Percentiles rank a stretch among this genome's conserved stretches.
Evolutionary conservation across 495 filamentous ascomycete species (phyloP).

Genomic region (Penicillium argentinense): DNA sequence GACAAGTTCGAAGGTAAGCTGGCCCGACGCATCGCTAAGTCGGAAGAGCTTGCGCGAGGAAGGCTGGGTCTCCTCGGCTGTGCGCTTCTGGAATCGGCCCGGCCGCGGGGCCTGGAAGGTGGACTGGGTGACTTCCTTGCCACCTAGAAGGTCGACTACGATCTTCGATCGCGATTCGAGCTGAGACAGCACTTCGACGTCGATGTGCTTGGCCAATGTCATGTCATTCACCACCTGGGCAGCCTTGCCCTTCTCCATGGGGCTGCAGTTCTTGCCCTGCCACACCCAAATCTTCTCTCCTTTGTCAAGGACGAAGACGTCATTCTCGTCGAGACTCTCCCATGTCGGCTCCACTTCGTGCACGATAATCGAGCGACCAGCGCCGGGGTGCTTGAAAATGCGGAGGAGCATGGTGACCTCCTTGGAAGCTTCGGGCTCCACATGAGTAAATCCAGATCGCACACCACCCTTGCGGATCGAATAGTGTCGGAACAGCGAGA

Average conservation of each 20-base stretch:
- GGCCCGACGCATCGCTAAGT: slow-evolving; percentile 54
- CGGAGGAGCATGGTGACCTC: slow-evolving; percentile 52
- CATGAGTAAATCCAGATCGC: slow-evolving; percentile 58
- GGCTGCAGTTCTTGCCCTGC: slow-evolving; percentile 61
- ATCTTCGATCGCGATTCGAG: slow-evolving; percentile 51
- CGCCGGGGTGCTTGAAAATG: slow-evolving; percentile 54
- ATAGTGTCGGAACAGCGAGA: slow-evolving; percentile 55
- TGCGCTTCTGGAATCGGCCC: slow-evolving; percentile 24
- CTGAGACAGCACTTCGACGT: slow-evolving; percentile 62
- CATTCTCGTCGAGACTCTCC: slow-evolving; percentile 58
- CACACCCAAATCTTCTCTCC: slow-evolving; percentile 63
- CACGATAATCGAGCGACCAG: slow-evolving; percentile 49
- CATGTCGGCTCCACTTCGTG: slow-evolving; percentile 62
- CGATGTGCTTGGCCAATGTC: slow-evolving; percentile 58
- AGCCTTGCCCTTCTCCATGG: slow-evolving; percentile 65
- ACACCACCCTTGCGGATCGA: slow-evolving; percentile 57
- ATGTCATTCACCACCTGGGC: slow-evolving; percentile 63
- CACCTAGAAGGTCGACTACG: slow-evolving; percentile 56
- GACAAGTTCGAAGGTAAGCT: slow-evolving; percentile 51
- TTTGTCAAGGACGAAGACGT: slow-evolving; percentile 61
- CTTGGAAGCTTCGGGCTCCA: slow-evolving; percentile 44
- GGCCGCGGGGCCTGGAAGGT: slow-evolving; percentile 42
- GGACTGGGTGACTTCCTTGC: slow-evolving; percentile 35
- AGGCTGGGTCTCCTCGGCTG: slow-evolving; percentile 5
- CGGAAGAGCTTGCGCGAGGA: slow-evolving; percentile 49